These are phyloP conservation scores for Coniferiporia sulphurascens DNA, from an alignment of 1,284 basidiomycete genomes.

Conservation along the genomic window DNA sequence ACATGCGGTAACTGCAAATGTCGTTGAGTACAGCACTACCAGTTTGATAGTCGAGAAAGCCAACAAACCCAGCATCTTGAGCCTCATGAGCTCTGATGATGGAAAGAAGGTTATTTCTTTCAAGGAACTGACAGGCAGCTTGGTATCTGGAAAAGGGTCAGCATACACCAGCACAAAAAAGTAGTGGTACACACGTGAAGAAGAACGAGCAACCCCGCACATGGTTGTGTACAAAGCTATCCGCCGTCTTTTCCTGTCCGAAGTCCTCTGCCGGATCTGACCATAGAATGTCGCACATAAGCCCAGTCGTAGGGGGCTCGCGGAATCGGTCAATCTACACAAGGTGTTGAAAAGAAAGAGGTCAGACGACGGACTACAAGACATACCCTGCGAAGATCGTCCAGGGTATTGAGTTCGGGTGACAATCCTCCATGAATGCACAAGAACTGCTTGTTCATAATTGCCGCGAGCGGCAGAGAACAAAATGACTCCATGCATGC, in stretches of 20 bases:
- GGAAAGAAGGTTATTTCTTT: constrained; percentile 90
- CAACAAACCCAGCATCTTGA: constrained; percentile 82
- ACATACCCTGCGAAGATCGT: constrained; percentile 77
- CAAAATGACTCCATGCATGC: constrained; percentile 94
- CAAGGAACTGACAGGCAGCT: constrained; percentile 90
- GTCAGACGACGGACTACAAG: neutral
- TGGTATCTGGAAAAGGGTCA: constrained; percentile 57
- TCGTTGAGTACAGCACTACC: neutral
- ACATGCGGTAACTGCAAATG: constrained; percentile 81
- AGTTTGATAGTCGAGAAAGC: neutral
- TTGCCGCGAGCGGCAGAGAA: constrained; percentile 83
- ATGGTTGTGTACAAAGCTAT: constrained; percentile 89
- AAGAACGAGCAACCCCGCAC: constrained; percentile 95
- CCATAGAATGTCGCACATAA: constrained; percentile 97
- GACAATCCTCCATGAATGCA: constrained; percentile 94
- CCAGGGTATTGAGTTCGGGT: constrained; percentile 86
- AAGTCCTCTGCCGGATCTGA: constrained; percentile 94
- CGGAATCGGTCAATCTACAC: constrained; percentile 86
- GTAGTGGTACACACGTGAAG: constrained; percentile 69
- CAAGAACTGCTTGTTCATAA: constrained; percentile 98
- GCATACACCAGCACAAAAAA: constrained; percentile 9
- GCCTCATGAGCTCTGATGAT: constrained; percentile 95
- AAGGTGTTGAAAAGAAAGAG: neutral
- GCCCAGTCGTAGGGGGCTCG: constrained; percentile 88
- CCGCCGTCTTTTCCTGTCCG: constrained; percentile 82